Percentiles rank a stretch among this genome's conserved stretches.
These are phyloP conservation scores for Phalaenopsis equestris DNA, from an alignment of 106 monocot genomes.

Conservation along the genomic window DNA sequence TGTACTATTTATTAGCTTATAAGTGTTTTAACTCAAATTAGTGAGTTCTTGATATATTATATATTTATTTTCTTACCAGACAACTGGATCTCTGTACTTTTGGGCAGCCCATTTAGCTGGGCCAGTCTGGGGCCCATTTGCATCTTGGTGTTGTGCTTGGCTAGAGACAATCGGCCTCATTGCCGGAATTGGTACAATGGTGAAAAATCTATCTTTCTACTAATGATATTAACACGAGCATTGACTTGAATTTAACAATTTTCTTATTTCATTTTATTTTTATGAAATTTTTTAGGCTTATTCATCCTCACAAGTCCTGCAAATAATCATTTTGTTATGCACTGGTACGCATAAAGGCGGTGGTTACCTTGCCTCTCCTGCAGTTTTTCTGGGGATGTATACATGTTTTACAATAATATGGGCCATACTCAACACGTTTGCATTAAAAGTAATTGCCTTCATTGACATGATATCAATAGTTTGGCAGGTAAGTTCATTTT, in stretches of 20 bases:
- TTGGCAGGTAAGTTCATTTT: constrained; percentile 39
- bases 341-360: constrained; percentile 67
- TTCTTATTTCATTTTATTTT: background rate
- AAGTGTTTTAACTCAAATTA: background rate
- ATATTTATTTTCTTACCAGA: too few relatives aligned
- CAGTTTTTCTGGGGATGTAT: constrained; percentile 58
- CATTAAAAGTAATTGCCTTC: constrained; percentile 59
- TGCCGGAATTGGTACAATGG: constrained; percentile 72
- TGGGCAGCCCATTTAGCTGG: constrained; percentile 79
- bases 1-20: too few relatives aligned
- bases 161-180: constrained; percentile 67
- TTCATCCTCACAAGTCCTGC: constrained; percentile 60
- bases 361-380: constrained; percentile 52
- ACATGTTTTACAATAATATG: constrained; percentile 48
- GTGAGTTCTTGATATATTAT: too few relatives aligned
- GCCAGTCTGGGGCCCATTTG: constrained; percentile 34
- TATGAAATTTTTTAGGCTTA: constrained; percentile 23
- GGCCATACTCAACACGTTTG: constrained; percentile 68
- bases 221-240: too few relatives aligned
- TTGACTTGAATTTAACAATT: background rate
- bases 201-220: background rate
- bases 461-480: constrained; percentile 51
- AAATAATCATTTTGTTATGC: constrained; percentile 61
- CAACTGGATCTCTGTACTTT: constrained; percentile 75
- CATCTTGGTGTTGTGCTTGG: constrained; percentile 84